Conservation (phyloP, 2,329 filamentous ascomycete genomes). For the Hypoxylon sp. region DNA sequence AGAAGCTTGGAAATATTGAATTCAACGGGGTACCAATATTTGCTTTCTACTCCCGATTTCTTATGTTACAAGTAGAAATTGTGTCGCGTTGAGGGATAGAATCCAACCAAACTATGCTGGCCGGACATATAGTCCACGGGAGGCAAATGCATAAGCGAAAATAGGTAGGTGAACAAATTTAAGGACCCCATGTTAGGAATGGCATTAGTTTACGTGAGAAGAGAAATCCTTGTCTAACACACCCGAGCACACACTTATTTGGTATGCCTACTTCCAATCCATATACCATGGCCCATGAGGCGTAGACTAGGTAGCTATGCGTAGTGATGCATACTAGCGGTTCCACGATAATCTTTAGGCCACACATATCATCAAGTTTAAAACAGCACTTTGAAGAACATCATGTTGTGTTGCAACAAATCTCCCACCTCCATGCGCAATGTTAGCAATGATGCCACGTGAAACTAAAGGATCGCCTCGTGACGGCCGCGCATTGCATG, state of each 20-base stretch:
- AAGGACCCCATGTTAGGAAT: neutral
- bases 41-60: slow-evolving; percentile 17
- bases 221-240: slow-evolving; percentile 3
- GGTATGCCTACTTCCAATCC: neutral
- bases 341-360: slow-evolving; percentile 6
- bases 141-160: slow-evolving; percentile 2
- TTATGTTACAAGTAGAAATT: slow-evolving; percentile 11
- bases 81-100: neutral
- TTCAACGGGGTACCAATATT: slow-evolving; percentile 16
- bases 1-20: slow-evolving; percentile 21
- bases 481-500: slow-evolving; percentile 44
- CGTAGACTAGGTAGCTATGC: neutral
- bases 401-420: slow-evolving; percentile 35
- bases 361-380: slow-evolving; percentile 19
- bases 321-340: neutral
- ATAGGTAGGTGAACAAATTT: slow-evolving; percentile 5
- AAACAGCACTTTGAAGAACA: slow-evolving; percentile 31
- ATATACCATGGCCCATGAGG: neutral
- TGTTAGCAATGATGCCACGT: slow-evolving; percentile 37
- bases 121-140: neutral
- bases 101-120: neutral
- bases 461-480: slow-evolving; percentile 44
- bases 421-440: slow-evolving; percentile 20
- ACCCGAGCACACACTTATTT: neutral
- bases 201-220: slow-evolving; percentile 2